Conservation (phyloP, 176 grass and related monocot genomes). For the Bromus sterilis region DNA sequence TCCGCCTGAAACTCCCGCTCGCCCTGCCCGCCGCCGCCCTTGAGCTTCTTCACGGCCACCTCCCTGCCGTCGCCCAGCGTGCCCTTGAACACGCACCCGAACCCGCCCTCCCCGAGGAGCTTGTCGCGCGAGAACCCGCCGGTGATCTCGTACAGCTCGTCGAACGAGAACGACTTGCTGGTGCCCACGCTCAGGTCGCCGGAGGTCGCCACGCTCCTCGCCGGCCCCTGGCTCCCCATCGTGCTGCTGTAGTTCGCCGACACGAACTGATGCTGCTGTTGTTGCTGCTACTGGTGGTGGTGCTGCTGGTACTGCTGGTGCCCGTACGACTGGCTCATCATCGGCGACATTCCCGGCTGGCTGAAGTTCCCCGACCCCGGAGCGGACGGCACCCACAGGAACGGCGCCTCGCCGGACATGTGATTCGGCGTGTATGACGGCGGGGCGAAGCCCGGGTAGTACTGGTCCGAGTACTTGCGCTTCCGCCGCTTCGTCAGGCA, state of each 20-base stretch:
- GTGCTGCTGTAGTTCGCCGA: conserved; percentile 36
- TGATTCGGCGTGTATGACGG: conserved; percentile 48
- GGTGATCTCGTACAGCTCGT: conserved; percentile 77
- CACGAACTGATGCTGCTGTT: not conserved
- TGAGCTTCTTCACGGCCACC: conserved; percentile 92
- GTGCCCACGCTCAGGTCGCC: conserved; percentile 49
- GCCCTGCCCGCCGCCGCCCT: conserved; percentile 78
- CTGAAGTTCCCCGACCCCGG: conserved; percentile 44
- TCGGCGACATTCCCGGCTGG: conserved; percentile 10
- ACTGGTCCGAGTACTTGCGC: conserved; percentile 36
- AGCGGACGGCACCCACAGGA: conserved; percentile 31
- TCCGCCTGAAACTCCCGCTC: conserved; percentile 96
- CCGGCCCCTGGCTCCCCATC: conserved; percentile 32
- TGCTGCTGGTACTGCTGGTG: not conserved
- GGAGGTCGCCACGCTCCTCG: conserved; percentile 14
- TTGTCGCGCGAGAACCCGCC: conserved; percentile 61
- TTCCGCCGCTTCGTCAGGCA: conserved; percentile 46
- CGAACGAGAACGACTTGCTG: conserved; percentile 62
- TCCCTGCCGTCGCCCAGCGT: conserved; percentile 53
- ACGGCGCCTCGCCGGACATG: conserved; percentile 70
- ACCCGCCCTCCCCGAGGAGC: conserved; percentile 85
- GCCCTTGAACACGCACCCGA: conserved; percentile 88
- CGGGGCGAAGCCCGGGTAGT: conserved; percentile 46
- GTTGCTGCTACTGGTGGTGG: not conserved
- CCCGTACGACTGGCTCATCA: conserved; percentile 1